Evolutionary conservation across 164 flowering plant species (phyloP).

Genomic region (Buxus sempervirens): DNA sequence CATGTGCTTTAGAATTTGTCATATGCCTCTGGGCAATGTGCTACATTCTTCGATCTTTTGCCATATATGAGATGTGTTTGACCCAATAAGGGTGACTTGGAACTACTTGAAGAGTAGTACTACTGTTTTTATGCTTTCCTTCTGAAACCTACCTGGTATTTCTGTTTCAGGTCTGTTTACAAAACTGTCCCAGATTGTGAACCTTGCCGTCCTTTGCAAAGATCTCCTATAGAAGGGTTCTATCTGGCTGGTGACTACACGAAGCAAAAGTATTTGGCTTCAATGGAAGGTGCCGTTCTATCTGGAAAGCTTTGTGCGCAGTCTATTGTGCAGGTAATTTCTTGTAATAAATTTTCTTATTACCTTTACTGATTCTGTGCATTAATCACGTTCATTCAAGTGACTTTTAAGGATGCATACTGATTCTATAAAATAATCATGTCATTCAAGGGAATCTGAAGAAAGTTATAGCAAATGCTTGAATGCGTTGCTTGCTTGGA

Average conservation of each 20-base stretch:
- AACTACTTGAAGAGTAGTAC: background rate
- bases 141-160: background rate
- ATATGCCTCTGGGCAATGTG: no score
- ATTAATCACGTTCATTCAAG: background rate
- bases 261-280: slow-evolving; percentile 96
- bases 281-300: slow-evolving; percentile 99
- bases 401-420: background rate
- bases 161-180: slow-evolving; percentile 77
- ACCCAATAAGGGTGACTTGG: background rate
- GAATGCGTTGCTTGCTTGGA: background rate
- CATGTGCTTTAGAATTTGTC: no score
- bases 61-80: background rate
- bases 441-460: background rate
- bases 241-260: slow-evolving; percentile 97
- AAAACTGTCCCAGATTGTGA: slow-evolving; percentile 88
- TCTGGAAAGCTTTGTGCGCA: slow-evolving; percentile 98
- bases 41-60: no score
- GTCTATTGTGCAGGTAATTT: slow-evolving; percentile 81
- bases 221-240: slow-evolving; percentile 90
- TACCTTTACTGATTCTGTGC: no score
- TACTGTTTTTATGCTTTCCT: background rate
- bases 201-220: slow-evolving; percentile 91
- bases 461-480: background rate
- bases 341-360: background rate
- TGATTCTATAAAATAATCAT: slow-evolving; percentile 3